Percentiles rank a stretch among this genome's conserved stretches.
These are phyloP conservation scores for Botryotinia narcissicola DNA, from an alignment of 2,329 filamentous ascomycete genomes.

Conservation along the genomic window DNA sequence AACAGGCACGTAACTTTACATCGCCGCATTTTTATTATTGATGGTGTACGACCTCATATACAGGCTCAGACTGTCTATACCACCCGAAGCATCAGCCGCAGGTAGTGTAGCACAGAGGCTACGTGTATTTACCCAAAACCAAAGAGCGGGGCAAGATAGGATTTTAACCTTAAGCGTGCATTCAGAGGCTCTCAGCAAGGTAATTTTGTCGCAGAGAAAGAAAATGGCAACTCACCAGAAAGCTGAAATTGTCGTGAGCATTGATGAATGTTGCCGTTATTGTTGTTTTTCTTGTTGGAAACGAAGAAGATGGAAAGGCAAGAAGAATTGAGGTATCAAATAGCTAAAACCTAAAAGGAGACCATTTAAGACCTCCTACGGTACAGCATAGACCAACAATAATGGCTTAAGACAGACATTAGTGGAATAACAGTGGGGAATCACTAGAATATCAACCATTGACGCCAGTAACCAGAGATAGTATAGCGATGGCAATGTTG, in stretches of 20 bases:
- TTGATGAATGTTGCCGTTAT: not conserved
- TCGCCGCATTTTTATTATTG: not conserved
- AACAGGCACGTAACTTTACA: constrained; percentile 2
- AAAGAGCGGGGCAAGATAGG: not conserved
- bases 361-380: not conserved
- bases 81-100: not conserved
- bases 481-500: not conserved
- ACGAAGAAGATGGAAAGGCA: not conserved
- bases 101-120: not conserved
- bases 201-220: not conserved
- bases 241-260: not conserved
- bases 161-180: not conserved
- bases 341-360: not conserved
- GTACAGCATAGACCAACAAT: not conserved
- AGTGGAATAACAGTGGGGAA: not conserved
- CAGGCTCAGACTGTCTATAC: not conserved
- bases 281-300: not conserved
- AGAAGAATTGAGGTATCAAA: not conserved
- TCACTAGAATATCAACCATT: not conserved
- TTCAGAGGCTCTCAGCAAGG: not conserved
- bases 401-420: not conserved
- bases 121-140: not conserved
- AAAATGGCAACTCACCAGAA: not conserved
- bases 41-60: not conserved
- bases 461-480: not conserved